Conservation (phyloP, 345 rosid genomes). For the Linum trigynum region DNA sequence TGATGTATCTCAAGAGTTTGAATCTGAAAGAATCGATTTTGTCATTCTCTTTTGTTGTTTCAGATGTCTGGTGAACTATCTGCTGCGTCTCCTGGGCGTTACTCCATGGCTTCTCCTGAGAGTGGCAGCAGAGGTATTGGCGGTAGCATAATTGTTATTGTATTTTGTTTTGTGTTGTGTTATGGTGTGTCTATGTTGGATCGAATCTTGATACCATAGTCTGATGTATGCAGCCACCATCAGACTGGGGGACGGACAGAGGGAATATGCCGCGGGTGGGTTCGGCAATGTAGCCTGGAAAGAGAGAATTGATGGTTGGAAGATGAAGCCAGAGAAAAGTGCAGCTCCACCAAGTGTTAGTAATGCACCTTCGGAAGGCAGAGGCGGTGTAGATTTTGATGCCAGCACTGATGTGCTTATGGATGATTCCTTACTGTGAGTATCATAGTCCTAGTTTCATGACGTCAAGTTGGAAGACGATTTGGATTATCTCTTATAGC, state of each 20-base stretch:
- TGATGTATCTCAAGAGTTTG: not conserved
- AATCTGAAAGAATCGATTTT: not conserved
- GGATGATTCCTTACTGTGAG: constrained; percentile 31
- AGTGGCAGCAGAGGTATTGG: constrained; percentile 25
- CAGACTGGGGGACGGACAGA: constrained; percentile 39
- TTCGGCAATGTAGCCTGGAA: constrained; percentile 78
- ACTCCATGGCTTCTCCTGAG: constrained; percentile 31
- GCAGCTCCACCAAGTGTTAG: constrained; percentile 27
- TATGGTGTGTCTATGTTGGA: not conserved
- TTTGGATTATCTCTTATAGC: not conserved
- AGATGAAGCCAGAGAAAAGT: constrained; percentile 28
- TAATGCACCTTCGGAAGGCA: constrained; percentile 28
- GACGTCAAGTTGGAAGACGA: not conserved
- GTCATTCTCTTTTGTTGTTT: not conserved
- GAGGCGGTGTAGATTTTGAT: constrained; percentile 29
- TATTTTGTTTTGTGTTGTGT: not conserved
- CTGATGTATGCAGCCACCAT: constrained; percentile 19
- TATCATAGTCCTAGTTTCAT: constrained; percentile 19
- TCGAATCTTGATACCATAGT: not conserved
- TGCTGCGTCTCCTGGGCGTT: constrained; percentile 32
- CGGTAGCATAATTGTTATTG: not conserved
- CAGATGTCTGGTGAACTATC: constrained; percentile 35
- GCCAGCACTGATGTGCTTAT: constrained; percentile 25
- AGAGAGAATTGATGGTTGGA: constrained; percentile 52
- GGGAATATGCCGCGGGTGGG: constrained; percentile 49